A percentile compares a stretch with the other conserved stretches of the same genome.
Evolutionary conservation across 106 monocot genomes (phyloP).

Genomic region (Agapanthus africanus): DNA sequence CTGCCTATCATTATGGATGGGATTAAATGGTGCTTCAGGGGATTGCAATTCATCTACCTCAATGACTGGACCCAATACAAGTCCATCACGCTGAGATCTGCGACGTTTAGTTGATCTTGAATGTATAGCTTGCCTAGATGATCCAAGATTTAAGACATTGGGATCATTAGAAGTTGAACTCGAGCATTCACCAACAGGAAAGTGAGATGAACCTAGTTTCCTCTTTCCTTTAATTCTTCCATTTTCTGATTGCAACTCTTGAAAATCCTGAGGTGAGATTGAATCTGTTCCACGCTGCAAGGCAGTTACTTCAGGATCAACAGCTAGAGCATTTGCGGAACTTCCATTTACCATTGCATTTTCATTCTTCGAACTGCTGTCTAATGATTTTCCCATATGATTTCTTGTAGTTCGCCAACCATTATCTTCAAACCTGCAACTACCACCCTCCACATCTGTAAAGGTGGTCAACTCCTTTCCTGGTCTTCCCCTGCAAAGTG

Average conservation of each 20-base stretch:
- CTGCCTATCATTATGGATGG: conserved; percentile 22
- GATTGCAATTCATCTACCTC: conserved; percentile 48
- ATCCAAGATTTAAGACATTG: conserved; percentile 9
- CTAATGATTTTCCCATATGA: neutral
- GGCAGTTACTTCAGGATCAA: too few species aligned
- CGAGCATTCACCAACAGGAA: conserved; percentile 33
- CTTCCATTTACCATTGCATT: too few species aligned
- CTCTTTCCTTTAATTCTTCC: conserved; percentile 33
- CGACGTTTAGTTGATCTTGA: conserved; percentile 17
- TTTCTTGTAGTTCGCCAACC: conserved; percentile 21
- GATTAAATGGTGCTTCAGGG: conserved; percentile 21
- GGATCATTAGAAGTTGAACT: conserved; percentile 24
- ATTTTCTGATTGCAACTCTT: conserved; percentile 13
- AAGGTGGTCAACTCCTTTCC: conserved; percentile 12
- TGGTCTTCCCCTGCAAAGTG: conserved; percentile 5
- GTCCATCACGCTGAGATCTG: neutral
- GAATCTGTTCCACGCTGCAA: too few species aligned
- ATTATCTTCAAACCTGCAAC: neutral
- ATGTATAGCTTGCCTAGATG: conserved; percentile 15
- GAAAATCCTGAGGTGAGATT: neutral
- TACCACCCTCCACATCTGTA: conserved; percentile 8
- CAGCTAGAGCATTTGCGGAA: too few species aligned
- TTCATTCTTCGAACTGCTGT: too few species aligned
- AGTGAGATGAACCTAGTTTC: conserved; percentile 22
- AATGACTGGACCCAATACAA: conserved; percentile 27